Base-by-base conservation (phyloP, 2,329 filamentous ascomycete species). In the Colletotrichum tanaceti region DNA sequence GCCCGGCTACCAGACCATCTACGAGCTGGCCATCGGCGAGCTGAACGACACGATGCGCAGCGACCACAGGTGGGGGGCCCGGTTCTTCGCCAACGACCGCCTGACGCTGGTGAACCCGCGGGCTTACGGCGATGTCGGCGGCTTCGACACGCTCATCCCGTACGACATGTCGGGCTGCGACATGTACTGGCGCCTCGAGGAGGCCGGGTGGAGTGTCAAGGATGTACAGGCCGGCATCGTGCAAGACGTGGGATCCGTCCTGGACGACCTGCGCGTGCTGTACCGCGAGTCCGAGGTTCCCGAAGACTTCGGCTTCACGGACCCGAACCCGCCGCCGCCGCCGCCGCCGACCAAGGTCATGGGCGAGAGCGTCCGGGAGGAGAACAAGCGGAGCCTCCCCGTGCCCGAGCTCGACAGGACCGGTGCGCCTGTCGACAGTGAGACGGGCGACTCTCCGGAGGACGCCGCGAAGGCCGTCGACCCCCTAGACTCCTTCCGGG, bases 121-220 rank as follows among this genome's bases (percentile, higher is more conserved):
- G 6, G 83, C 85, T 0, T 84, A 83, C 72, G 80, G 83, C 63
- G 79, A 82, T 35, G 80, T 88, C 5, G 81, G 86, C 20, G 85
- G 81, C 1, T 89, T 86, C 84, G 87, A 89, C 72, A 84, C 84
- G 0, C 77, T 85, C 64, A 88, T 90, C 49, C 85, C 86, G 0
- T 89, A 84, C 73, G 88, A 89, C 73, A 80, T 83, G 71, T 86
- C 83, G 41, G 86, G 89, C 72, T 89, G 85, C 75, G 86, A 88
- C 72, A 83, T 86, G 78, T 83, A 87, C 71, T 77, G 77, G 16
- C 80, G 85, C 5, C 71, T 87, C 6, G 70, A 72, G 10, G 85
- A 86, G 81, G 76, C 74, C 10, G 79, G 80, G 4, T 84, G 81
- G 77, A 79, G 76, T 6, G 81, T 80, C 60, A 70, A 73, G 2